Percentiles rank a stretch among this genome's conserved stretches.
These are phyloP conservation scores for Pleurotus ostreatus DNA, from an alignment of 768 basidiomycete species.

Conservation along the genomic window DNA sequence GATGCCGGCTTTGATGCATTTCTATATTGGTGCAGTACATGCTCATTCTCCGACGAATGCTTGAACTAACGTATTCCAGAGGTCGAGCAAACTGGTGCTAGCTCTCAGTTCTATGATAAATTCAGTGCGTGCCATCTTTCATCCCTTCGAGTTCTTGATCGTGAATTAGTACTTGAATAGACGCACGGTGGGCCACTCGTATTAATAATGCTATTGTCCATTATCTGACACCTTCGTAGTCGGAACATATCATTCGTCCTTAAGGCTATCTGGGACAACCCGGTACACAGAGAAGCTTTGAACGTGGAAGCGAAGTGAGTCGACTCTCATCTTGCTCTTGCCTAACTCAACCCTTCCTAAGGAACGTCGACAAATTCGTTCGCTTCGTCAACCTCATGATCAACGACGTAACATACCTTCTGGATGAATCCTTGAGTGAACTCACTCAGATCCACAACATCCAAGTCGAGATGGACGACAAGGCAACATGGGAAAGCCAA, in stretches of 20 bases:
- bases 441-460: conserved; percentile 86
- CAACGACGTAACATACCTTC: conserved; percentile 97
- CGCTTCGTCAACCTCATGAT: conserved; percentile 97
- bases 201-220: conserved; percentile 11
- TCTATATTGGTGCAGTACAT: conserved; percentile 73
- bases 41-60: background rate
- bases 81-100: conserved; percentile 96
- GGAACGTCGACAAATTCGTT: conserved; percentile 90
- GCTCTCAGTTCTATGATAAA: conserved; percentile 98
- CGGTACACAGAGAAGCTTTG: conserved; percentile 82
- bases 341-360: conserved; percentile 22
- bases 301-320: conserved; percentile 69
- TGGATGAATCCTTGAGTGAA: conserved; percentile 93
- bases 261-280: conserved; percentile 90
- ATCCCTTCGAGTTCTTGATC: background rate
- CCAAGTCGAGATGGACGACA: conserved; percentile 80
- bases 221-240: conserved; percentile 27
- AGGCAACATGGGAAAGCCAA: conserved; percentile 61
- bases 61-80: conserved; percentile 42
- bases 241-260: conserved; percentile 86
- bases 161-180: conserved; percentile 24
- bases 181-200: conserved; percentile 41
- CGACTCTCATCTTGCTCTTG: background rate
- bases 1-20: conserved; percentile 87
- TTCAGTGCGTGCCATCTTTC: conserved; percentile 60